Conservation (phyloP, 1,284 basidiomycete species). For the Rhodotorula glutinis region DNA sequence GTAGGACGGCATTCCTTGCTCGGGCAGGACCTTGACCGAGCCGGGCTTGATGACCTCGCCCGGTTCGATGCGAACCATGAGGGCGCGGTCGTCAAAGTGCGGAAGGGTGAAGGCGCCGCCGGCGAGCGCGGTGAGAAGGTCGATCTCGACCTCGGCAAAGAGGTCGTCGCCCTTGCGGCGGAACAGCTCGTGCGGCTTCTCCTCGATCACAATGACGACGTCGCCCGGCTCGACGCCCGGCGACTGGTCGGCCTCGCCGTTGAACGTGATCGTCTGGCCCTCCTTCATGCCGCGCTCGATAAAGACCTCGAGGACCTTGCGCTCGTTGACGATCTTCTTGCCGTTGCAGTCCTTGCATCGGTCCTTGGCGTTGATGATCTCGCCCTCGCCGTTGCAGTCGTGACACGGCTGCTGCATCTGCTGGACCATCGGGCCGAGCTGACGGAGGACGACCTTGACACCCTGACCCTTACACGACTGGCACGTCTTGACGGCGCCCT, state of each 20-base stretch:
- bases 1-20: constrained; percentile 97
- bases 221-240: constrained; percentile 89
- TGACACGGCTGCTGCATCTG: constrained; percentile 95
- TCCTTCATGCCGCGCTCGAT: constrained; percentile 99
- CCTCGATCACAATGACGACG: constrained; percentile 95
- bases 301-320: constrained; percentile 97
- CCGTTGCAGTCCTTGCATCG: constrained; percentile 90
- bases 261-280: constrained; percentile 92
- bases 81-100: constrained; percentile 88
- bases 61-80: constrained; percentile 75
- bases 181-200: constrained; percentile 88
- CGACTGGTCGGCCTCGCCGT: constrained; percentile 94
- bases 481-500: constrained; percentile 85
- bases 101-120: constrained; percentile 88
- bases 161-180: constrained; percentile 92
- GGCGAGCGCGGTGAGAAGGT: constrained; percentile 87
- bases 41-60: constrained; percentile 94
- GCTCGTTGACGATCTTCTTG: constrained; percentile 91
- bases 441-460: constrained; percentile 84
- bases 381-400: constrained; percentile 87
- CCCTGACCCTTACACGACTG: constrained; percentile 81
- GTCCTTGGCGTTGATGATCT: constrained; percentile 92
- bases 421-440: constrained; percentile 99
- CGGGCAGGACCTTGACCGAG: constrained; percentile 82
- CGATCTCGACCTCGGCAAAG: constrained; percentile 80